Base-by-base conservation (phyloP, 495 filamentous ascomycete species). In the Aeminium ludgeri region DNA sequence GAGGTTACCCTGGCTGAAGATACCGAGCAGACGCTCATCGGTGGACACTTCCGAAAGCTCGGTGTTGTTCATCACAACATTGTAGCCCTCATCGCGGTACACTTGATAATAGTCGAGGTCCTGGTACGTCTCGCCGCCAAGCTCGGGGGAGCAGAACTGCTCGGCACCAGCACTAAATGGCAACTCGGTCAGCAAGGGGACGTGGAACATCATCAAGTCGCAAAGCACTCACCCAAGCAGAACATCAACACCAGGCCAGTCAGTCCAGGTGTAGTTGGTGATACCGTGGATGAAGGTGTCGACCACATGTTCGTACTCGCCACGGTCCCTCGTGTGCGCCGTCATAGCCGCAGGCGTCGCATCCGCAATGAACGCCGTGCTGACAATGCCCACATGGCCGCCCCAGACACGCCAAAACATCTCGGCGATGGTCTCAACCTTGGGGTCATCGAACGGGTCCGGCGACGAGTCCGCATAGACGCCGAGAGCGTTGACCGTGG, bases 341-440 rank as follows among this genome's bases (percentile, higher is more conserved):
- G 71, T 68, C 44, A 83, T 53, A 11, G 70, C 79, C 32, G 69
- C 78, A 15, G 79, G 78, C 0, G 79, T 84, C 17, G 79, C 79
- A 56, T 84, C 79, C 2, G 78, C 72, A 34, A 82, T 66, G 55
- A 73, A 74, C 10, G 78, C 76, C 19, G 78, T 82, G 3, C 70
- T 71, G 7, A 82, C 74, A 43, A 73, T 71, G 15, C 62, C 70
- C 38, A 76, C 55, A 41, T 59, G 58, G 34, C 63, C 64, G 42
- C 68, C 62, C 57, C 66, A 72, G 36, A 75, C 64, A 35, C 79
- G 70, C n/a, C 60, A 57, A 52, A 82, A 69, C 20, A 83, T 62
- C 54, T 84, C 79, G 1, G 75, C 69, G 43, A 84, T 78, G n/a
- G 69, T 78, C 59, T 84, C 79, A 20, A 84, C 70, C 58, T 81